Base-by-base conservation (phyloP, 2,329 filamentous ascomycete genomes). In the Xylariaceae sp. region DNA sequence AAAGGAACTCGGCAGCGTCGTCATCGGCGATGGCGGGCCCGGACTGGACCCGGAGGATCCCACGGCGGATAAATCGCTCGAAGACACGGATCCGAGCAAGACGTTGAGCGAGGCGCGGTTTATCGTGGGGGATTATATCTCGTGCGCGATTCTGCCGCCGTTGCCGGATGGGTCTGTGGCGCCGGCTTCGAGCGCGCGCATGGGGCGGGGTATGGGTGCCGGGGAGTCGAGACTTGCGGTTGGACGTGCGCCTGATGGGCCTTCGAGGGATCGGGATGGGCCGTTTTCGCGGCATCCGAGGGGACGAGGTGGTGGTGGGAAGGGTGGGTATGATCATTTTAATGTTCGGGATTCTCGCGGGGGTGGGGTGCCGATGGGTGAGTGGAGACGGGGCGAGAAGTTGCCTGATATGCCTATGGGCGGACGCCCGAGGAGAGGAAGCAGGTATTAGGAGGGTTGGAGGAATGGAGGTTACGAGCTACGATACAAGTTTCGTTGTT, bases 81-180 rank as follows among this genome's bases (percentile, higher is more conserved):
- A 73, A 2, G 74, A 76, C 23, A 72, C 73, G 3, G 76, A 90
- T 34, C 82, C 84, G 9, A 80, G 86, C 34, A 93, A 88, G 76
- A 92, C 89, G 7, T 75, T 97, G 37, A 80, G 80, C 44, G 90
- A 95, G 56, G 86, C 84, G 39, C 83, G 88, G 18, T 96, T 96
- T 69, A 88, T 96, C 9, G 88, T 94, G 63, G 93, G 93, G 0
- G 93, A 97, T 73, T 96, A 89, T 70, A 81, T 97, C 47, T 88
- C 88, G 59, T 93, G 90, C 72, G 89, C 90, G 4, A 86, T 96
- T 61, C 78, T 93, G 58, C 87, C 90, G 48, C 90, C 90, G 0
- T 76, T 89, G 30, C 77, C 83, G 37, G 88, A 93, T 71, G 92
- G 92, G 0, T 83, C 83, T 37, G 86, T 95, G 45, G 86, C 87